Conservation (phyloP, 208 protist species). For the Tritrichomonas musculus region DNA sequence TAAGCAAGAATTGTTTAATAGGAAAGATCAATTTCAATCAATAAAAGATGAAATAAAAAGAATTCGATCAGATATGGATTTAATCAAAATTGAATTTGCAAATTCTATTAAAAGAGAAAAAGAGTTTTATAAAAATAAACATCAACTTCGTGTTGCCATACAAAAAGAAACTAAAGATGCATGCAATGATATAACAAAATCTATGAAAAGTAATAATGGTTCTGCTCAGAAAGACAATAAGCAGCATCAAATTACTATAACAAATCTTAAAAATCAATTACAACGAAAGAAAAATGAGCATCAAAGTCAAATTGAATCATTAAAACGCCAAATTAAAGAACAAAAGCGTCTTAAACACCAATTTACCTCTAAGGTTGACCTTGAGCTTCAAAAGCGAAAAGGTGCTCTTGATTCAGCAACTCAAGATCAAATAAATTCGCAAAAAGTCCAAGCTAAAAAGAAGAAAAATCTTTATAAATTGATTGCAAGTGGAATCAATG, state of each 20-base stretch:
- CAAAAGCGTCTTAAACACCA: neutral
- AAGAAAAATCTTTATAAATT: neutral
- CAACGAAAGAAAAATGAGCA: neutral
- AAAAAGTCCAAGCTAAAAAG: neutral
- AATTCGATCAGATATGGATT: neutral
- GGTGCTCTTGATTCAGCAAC: neutral
- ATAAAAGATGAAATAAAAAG: neutral
- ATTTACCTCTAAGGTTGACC: neutral
- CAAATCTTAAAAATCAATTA: neutral
- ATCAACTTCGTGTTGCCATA: neutral
- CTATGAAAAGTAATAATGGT: neutral
- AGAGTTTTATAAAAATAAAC: no score
- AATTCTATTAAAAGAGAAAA: no score
- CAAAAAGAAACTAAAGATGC: neutral
- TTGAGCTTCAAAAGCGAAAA: neutral
- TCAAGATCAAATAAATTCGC: neutral
- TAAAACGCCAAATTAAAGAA: neutral
- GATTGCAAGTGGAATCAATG: neutral
- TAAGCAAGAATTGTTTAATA: neutral
- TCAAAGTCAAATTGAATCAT: neutral
- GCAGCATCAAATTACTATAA: neutral
- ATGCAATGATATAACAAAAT: neutral
- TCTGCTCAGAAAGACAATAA: neutral
- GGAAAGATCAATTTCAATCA: neutral
- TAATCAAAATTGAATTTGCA: neutral